These are phyloP conservation scores for Aspergillus sp. DNA, from an alignment of 2,329 filamentous ascomycete genomes.

Conservation along the genomic window DNA sequence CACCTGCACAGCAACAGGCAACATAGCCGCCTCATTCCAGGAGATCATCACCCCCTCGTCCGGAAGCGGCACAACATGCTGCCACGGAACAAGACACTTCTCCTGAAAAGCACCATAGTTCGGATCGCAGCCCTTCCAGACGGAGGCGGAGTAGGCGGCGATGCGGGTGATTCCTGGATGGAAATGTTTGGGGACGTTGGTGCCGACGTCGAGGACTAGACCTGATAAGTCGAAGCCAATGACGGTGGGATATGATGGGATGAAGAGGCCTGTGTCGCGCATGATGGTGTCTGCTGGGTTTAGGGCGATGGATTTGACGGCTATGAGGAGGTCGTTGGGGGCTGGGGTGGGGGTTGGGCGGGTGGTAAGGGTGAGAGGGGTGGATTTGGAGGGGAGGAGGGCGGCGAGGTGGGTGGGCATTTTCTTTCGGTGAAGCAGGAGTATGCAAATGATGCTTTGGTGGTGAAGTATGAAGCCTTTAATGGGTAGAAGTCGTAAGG, in stretches of 20 bases:
- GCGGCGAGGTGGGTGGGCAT: constrained; percentile 48
- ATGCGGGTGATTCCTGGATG: constrained; percentile 40
- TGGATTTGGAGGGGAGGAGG: constrained; percentile 34
- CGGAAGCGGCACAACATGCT: constrained; percentile 41
- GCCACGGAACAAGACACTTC: constrained; percentile 45
- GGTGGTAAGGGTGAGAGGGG: constrained; percentile 39
- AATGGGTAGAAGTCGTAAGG: neutral
- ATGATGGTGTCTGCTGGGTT: constrained; percentile 51
- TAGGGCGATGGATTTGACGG: constrained; percentile 51
- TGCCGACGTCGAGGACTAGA: constrained; percentile 46
- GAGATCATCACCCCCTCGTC: constrained; percentile 29
- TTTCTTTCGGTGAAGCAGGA: neutral
- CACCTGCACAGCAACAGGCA: constrained; percentile 44
- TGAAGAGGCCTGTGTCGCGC: constrained; percentile 47
- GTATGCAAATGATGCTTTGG: no score
- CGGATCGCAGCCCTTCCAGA: constrained; percentile 48
- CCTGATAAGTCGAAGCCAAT: constrained; percentile 46
- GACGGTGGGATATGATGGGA: constrained; percentile 45
- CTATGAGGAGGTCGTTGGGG: constrained; percentile 50
- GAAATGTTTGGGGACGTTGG: constrained; percentile 40
- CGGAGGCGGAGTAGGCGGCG: constrained; percentile 40
- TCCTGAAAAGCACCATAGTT: constrained; percentile 54
- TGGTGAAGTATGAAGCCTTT: neutral
- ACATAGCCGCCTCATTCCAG: constrained; percentile 45
- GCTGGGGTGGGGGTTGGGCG: constrained; percentile 50